A percentile compares a stretch with the other conserved stretches of the same genome.
These are phyloP conservation scores for Barnettozyma vustinii DNA, from an alignment of 805 yeast genomes.

Conservation along the genomic window DNA sequence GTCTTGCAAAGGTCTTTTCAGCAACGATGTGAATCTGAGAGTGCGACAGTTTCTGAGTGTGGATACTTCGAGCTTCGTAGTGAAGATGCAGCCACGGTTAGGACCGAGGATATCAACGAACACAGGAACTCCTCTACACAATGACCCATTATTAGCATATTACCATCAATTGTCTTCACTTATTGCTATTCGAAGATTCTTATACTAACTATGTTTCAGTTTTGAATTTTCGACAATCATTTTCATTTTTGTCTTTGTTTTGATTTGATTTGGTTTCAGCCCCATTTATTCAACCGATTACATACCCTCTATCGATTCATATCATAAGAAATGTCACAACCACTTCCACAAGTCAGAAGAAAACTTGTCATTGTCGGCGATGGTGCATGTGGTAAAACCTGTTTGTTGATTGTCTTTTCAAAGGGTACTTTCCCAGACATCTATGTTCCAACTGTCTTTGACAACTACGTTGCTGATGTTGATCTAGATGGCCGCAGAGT, in stretches of 20 bases:
- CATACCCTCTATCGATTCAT: neutral
- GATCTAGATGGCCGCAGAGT: conserved; percentile 88
- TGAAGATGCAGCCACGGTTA: neutral
- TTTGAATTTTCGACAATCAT: neutral
- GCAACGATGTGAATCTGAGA: too few relatives aligned
- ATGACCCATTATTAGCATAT: too few relatives aligned
- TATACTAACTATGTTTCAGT: neutral
- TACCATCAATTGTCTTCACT: neutral
- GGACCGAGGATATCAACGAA: neutral
- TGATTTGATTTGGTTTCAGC: conserved; percentile 1
- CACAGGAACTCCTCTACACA: neutral
- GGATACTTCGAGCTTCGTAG: too few relatives aligned
- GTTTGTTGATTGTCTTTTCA: conserved; percentile 78
- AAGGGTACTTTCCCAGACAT: conserved; percentile 92
- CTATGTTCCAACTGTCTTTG: conserved; percentile 94
- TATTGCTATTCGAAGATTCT: neutral
- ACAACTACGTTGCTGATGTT: conserved; percentile 95
- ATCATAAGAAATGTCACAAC: conserved; percentile 22
- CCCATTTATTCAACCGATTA: neutral
- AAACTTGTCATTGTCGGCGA: conserved; percentile 94
- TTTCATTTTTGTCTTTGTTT: neutral
- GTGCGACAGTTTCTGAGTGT: too few relatives aligned
- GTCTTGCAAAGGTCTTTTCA: too few relatives aligned
- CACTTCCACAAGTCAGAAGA: conserved; percentile 43
- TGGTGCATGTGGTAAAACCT: conserved; percentile 97